Evolutionary conservation across 176 grass and related monocot species (phyloP), one percentile per base, ranked within the genome.

Genomic region (Pharus latifolius): DNA sequence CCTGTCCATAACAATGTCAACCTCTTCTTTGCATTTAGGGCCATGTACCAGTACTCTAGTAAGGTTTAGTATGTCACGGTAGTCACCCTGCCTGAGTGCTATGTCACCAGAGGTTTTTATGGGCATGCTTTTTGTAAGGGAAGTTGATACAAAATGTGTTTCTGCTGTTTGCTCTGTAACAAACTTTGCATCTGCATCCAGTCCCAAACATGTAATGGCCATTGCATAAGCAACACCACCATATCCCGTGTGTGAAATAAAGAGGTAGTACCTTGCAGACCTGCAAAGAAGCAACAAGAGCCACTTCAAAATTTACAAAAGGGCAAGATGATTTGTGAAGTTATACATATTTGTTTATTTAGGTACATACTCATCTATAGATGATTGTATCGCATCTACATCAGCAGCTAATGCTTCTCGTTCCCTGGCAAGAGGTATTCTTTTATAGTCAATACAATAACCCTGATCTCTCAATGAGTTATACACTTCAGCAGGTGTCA

Each of bases 11-110:
- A 94, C 74, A 56, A 45, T 64, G 75, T 98, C 95, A 63, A 98
- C 95, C 54, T 98, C 95, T 76, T 83, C 64, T 86, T 98, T 98
- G 82, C 95, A 91, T 72, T 98, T 88, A 40, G 95, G 95, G 29
- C 95, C 95, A 80, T 84, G 56, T 56, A 88, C 84, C 84, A 94
- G 69, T 70, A 92, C 90, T 83, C 95, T 91, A 67, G 84, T 98
- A 50, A 98, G 95, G 71, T 88, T 98, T 83, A 98, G 76, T 78
- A 98, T 98, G 79, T 98, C 95, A 46, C 90, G 80, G 50, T 94
- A 98, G 15, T 98, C 95, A 67, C 90, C 95, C 82, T 91, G 84
- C 78, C 64, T 98, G 49, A 94, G 77, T 53, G 75, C 74, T 63
- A 88, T 74, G 43, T 88, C 89, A 33, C 41, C 68, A 41, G 66